These are phyloP conservation scores for Obba rivulosa DNA, from an alignment of 768 basidiomycete species.

Conservation along the genomic window DNA sequence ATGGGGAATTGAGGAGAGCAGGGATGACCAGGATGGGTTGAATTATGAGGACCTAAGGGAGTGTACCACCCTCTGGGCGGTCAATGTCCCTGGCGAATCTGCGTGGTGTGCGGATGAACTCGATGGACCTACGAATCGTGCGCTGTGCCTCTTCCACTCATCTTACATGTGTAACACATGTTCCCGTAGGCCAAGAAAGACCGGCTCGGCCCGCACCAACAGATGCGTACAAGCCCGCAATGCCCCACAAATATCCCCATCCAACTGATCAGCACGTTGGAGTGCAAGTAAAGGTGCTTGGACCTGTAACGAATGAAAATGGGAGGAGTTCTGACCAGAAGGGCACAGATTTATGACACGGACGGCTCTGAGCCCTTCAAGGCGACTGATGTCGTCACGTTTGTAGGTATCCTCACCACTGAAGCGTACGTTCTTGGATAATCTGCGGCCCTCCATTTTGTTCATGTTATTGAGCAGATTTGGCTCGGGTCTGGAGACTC, in stretches of 20 bases:
- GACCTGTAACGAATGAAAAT: too few relatives aligned
- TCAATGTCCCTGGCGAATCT: constrained; percentile 66
- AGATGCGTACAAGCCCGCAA: constrained; percentile 17
- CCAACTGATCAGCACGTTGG: constrained; percentile 54
- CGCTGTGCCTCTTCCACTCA: not conserved
- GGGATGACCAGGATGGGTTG: constrained; percentile 27
- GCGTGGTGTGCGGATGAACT: constrained; percentile 44
- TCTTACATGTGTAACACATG: not conserved
- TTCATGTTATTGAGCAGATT: constrained; percentile 20
- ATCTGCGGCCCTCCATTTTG: not conserved
- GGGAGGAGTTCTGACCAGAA: constrained; percentile 6
- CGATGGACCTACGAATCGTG: constrained; percentile 19
- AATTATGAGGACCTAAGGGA: constrained; percentile 55
- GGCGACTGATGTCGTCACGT: constrained; percentile 57
- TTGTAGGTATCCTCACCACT: constrained; percentile 67
- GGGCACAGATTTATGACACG: constrained; percentile 52
- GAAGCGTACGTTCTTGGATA: constrained; percentile 47
- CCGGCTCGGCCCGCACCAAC: not conserved
- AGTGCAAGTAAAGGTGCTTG: constrained; percentile 73
- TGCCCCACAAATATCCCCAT: constrained; percentile 62
- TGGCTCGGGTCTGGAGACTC: constrained; percentile 27
- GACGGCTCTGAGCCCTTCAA: constrained; percentile 41
- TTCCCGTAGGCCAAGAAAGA: not conserved
- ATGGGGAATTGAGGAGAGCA: constrained; percentile 53
- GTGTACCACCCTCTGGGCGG: constrained; percentile 64